Conservation (phyloP, 306 rosid genomes). For the Notholithocarpus densiflorus region DNA sequence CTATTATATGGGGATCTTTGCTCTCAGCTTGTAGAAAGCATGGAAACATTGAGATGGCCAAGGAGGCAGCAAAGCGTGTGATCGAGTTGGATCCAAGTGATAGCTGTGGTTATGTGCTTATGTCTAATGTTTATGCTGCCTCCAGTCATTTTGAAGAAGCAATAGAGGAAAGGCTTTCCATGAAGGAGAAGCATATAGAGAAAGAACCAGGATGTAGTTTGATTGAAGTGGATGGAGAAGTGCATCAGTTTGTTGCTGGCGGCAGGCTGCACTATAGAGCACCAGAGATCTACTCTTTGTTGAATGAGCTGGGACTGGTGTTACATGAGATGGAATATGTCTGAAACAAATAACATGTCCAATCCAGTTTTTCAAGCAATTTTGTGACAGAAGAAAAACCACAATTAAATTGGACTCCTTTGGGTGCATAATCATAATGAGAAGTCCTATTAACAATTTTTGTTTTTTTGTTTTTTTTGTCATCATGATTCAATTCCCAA, state of each 20-base stretch:
- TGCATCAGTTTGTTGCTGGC: conserved; percentile 76
- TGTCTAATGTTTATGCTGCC: conserved; percentile 70
- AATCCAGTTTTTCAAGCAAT: not conserved
- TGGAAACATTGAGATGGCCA: conserved; percentile 57
- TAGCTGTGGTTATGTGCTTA: conserved; percentile 58
- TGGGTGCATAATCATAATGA: not conserved
- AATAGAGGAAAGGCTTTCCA: conserved; percentile 52
- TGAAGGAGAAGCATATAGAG: conserved; percentile 53
- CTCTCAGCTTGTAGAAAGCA: conserved; percentile 71
- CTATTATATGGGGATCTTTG: conserved; percentile 82
- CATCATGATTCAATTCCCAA: conserved; percentile 4
- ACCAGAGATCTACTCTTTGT: conserved; percentile 56
- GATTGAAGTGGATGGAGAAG: conserved; percentile 74
- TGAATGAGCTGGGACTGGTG: conserved; percentile 34
- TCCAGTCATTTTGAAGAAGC: conserved; percentile 57
- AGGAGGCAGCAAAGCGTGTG: conserved; percentile 58
- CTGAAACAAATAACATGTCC: not conserved
- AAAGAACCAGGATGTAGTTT: conserved; percentile 89
- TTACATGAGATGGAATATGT: conserved; percentile 4
- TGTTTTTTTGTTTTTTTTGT: too few relatives aligned
- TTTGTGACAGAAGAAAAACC: too few relatives aligned
- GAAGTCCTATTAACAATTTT: conserved; percentile 4
- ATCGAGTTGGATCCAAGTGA: conserved; percentile 60
- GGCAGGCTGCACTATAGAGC: conserved; percentile 62
- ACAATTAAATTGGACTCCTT: too few relatives aligned